Evolutionary conservation across 257 asterid genomes (phyloP).

Genomic region (Scutellaria barbata): DNA sequence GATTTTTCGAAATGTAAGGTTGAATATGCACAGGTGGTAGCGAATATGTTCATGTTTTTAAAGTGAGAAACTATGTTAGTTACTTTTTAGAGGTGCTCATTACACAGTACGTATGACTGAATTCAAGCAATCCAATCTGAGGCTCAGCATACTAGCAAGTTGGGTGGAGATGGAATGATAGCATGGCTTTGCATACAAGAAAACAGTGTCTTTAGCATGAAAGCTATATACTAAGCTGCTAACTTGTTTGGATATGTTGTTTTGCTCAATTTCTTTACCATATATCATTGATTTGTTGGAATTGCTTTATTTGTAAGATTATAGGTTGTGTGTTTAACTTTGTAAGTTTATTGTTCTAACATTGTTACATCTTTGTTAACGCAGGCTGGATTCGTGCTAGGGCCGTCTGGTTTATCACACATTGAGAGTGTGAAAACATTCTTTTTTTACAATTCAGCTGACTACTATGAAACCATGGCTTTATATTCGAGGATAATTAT

Average conservation of each 20-base stretch:
- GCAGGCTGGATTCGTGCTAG: conserved; percentile 96
- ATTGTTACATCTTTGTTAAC: conserved; percentile 21
- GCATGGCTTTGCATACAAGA: not conserved
- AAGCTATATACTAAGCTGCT: conserved; percentile 1
- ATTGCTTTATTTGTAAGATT: not conserved
- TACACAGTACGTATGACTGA: not conserved
- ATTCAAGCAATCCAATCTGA: not conserved
- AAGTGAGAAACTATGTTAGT: not conserved
- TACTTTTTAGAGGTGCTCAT: not conserved
- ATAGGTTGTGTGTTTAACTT: not conserved
- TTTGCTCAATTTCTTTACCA: not conserved
- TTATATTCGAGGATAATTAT: conserved; percentile 75
- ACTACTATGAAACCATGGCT: conserved; percentile 83
- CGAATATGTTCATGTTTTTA: not conserved
- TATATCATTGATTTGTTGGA: not conserved
- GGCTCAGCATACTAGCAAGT: not conserved
- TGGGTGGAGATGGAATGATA: not conserved
- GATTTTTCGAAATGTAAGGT: not conserved
- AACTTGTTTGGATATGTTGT: not conserved
- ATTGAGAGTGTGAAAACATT: conserved; percentile 47
- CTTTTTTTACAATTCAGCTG: conserved; percentile 68
- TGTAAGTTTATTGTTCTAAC: conserved; percentile 20
- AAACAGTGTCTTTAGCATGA: conserved; percentile 6
- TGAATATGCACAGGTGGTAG: conserved; percentile 11
- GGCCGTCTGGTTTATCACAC: conserved; percentile 86